phyloP scores from a whole-genome alignment of 2,329 filamentous ascomycete species.

The Penicillium oxalicum region DNA sequence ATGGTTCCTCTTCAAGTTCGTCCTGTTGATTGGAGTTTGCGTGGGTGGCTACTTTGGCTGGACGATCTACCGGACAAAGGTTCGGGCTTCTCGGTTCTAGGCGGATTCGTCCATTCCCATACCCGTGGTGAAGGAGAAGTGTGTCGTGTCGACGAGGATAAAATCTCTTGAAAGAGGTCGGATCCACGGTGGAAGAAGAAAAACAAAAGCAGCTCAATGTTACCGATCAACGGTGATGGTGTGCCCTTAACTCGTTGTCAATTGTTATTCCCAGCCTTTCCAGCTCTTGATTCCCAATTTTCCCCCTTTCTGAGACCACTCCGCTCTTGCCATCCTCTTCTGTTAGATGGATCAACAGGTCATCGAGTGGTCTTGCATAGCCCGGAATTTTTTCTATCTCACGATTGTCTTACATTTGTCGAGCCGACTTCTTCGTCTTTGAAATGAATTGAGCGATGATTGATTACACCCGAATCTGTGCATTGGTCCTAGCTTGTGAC shows the following conservation, averaged over 20 bases:
- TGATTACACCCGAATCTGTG: neutral
- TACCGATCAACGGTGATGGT: too few relatives aligned
- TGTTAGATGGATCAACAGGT: slow-evolving; percentile 7
- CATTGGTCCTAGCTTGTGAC: neutral
- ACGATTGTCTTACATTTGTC: slow-evolving; percentile 7
- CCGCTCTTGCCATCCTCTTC: neutral
- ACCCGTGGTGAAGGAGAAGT: too few relatives aligned
- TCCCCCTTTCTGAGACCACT: neutral
- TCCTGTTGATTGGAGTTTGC: slow-evolving; percentile 65
- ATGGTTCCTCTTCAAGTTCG: slow-evolving; percentile 74
- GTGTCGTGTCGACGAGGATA: too few relatives aligned
- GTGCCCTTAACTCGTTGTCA: too few relatives aligned
- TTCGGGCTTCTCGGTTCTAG: slow-evolving; percentile 43
- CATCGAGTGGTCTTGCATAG: slow-evolving; percentile 18
- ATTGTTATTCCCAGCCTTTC: neutral
- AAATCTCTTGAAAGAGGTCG: neutral
- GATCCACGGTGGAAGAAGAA: neutral
- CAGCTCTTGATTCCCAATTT: neutral
- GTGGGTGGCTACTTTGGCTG: slow-evolving; percentile 78
- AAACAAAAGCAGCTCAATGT: neutral
- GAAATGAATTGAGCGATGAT: slow-evolving; percentile 22
- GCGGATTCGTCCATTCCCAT: neutral
- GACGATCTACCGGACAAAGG: slow-evolving; percentile 67
- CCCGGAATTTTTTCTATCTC: slow-evolving; percentile 9
- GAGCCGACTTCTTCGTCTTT: slow-evolving; percentile 7